Evolutionary conservation across 495 filamentous ascomycete species (phyloP).

Genomic region (Viridothelium virens): DNA sequence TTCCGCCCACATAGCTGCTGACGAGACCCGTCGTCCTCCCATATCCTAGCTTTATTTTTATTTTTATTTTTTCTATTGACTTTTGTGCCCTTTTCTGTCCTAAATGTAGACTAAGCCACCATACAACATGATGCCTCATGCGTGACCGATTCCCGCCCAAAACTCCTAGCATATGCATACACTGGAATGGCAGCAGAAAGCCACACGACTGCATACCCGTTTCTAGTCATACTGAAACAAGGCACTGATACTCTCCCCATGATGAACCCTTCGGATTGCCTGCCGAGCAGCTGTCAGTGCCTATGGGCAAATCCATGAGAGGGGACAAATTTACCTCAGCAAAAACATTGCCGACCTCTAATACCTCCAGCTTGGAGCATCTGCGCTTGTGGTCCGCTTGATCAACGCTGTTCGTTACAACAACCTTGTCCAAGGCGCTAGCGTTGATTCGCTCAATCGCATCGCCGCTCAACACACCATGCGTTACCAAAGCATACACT

Average conservation of each 20-base stretch:
- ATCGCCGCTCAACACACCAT: slow-evolving; percentile 89
- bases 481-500: slow-evolving; percentile 86
- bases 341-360: slow-evolving; percentile 89
- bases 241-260: slow-evolving; percentile 96
- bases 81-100: too few species aligned
- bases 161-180: slow-evolving; percentile 6
- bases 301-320: neutral
- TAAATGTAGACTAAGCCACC: too few species aligned
- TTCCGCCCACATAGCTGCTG: too few species aligned
- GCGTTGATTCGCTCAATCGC: slow-evolving; percentile 91
- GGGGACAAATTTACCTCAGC: slow-evolving; percentile 57
- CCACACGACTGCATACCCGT: neutral
- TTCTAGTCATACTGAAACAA: slow-evolving; percentile 82
- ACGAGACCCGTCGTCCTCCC: too few species aligned
- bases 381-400: slow-evolving; percentile 68
- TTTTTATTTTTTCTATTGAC: too few species aligned
- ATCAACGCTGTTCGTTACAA: slow-evolving; percentile 90
- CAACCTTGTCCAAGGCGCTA: slow-evolving; percentile 77
- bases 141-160: neutral
- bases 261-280: slow-evolving; percentile 93
- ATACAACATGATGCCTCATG: neutral
- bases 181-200: neutral
- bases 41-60: too few species aligned
- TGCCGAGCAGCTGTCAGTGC: slow-evolving; percentile 26
- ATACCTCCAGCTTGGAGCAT: slow-evolving; percentile 81